Evolutionary conservation across 2,329 filamentous ascomycete species (phyloP), one percentile per base, ranked within the genome.

Genomic region (Aspergillus floridensis): DNA sequence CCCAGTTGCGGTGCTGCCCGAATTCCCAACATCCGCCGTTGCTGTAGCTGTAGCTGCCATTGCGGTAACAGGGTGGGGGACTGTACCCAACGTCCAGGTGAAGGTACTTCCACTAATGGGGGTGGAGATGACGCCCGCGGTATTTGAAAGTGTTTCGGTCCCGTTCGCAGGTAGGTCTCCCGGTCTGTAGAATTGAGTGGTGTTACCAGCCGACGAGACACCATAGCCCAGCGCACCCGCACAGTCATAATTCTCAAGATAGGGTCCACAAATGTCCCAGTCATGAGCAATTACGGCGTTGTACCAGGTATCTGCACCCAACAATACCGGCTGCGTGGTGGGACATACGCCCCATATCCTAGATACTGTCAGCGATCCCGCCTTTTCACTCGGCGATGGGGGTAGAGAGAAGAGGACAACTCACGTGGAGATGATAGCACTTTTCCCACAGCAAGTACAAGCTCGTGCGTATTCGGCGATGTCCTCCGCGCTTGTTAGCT

Each of bases 281-380:
- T 60, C 46, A 7, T 47, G 24, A 63, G 19, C 8, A 46, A 14
- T 1, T 2, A 32, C 8, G 53, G 56, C 53, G 55, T 59, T 35
- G 32, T 35, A 35, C 32, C 11, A 35, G 7, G 22, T 29, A n/a
- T 64, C 61, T 2, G 58, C 53, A 21, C 29, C 58, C 4, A 65
- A 46, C 7, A 53, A 7, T 0, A 61, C 57, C 11, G 65, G 63
- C 3, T 61, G 56, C 0, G 59, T 65, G 12, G 59, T 59, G 3
- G 66, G 63, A 8, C 65, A 68, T 1, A 59, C 59, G 24, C 59
- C 56, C 26, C 56, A 66, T 11, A 64, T 64, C 7, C 61, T 63
- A 21, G 8, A 14, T 29, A 16, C 16, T 14, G 26, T 59, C 35
- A 59, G 57, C 5, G 14, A 49, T 12, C 32, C 11, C 32, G 26